Percentiles rank a stretch among this genome's conserved stretches.
These are phyloP conservation scores for Colletotrichum higginsianum DNA, from an alignment of 2,329 filamentous ascomycete species.

Conservation along the genomic window DNA sequence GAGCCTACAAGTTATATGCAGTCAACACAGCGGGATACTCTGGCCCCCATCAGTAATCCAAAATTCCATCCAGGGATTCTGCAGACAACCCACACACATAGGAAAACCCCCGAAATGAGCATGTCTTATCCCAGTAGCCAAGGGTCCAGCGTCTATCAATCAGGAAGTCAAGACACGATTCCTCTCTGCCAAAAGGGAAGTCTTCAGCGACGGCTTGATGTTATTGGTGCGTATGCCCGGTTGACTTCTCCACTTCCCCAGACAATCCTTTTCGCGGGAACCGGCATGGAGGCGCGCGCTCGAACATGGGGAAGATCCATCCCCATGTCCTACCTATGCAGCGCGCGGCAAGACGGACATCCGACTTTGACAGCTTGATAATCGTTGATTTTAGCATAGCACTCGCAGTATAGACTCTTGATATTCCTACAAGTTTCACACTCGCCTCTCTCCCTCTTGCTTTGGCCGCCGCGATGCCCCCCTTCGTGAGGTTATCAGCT, in stretches of 20 bases:
- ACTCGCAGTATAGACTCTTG: background rate
- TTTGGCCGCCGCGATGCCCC: too few relatives aligned
- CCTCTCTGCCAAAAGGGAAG: background rate
- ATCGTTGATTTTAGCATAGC: background rate
- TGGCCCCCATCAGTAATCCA: too few relatives aligned
- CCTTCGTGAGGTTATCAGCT: background rate
- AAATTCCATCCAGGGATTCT: too few relatives aligned
- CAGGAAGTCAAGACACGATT: background rate
- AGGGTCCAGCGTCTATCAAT: background rate
- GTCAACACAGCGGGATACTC: too few relatives aligned
- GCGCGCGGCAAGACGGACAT: background rate
- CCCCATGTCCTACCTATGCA: background rate
- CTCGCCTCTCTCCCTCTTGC: background rate
- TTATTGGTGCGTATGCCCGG: background rate
- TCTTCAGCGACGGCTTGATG: background rate
- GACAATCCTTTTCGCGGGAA: conserved; percentile 6
- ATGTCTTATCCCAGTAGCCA: background rate
- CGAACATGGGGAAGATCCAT: background rate
- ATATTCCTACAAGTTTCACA: background rate
- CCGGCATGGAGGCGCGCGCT: background rate
- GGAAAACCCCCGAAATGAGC: background rate
- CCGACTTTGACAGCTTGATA: too few relatives aligned
- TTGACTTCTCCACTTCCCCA: conserved; percentile 9
- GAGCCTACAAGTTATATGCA: too few relatives aligned
- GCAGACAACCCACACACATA: background rate